Evolutionary conservation across 108 stramenopile species (phyloP).

Genomic region (Phaeodactylum tricornutum): DNA sequence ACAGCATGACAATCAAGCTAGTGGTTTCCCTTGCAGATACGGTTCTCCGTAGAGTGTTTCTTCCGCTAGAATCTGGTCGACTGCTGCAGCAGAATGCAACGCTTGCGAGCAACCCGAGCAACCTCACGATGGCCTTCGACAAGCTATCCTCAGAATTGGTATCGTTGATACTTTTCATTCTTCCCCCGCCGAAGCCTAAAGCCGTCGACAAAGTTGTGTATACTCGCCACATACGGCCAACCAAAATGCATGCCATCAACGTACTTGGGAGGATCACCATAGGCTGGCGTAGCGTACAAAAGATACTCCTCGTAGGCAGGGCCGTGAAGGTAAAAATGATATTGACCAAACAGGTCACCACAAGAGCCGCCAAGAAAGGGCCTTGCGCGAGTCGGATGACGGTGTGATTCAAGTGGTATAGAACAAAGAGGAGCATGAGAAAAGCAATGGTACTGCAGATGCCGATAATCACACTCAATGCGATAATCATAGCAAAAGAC

Average conservation of each 20-base stretch:
- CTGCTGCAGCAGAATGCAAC: background rate
- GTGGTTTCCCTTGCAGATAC: conserved; percentile 4
- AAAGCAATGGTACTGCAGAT: conserved; percentile 2
- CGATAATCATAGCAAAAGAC: background rate
- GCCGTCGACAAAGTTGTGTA: conserved; percentile 12
- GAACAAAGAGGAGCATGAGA: conserved; percentile 1
- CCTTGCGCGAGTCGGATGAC: conserved; percentile 20
- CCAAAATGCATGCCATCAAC: conserved; percentile 13
- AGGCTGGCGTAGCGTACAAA: conserved; percentile 2
- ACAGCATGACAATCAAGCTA: conserved; percentile 10
- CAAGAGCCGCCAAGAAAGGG: conserved; percentile 8
- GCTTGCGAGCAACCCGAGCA: background rate
- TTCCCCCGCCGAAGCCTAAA: background rate
- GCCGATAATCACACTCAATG: conserved; percentile 5
- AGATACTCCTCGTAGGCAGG: conserved; percentile 5
- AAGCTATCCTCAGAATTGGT: background rate
- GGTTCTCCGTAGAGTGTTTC: conserved; percentile 5
- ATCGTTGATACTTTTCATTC: background rate
- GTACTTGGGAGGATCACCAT: conserved; percentile 15
- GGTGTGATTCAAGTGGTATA: conserved; percentile 9
- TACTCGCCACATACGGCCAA: conserved; percentile 19
- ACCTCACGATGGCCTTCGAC: background rate
- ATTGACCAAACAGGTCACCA: background rate
- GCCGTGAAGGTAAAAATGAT: conserved; percentile 5
- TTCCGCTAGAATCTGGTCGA: background rate